phyloP scores from a whole-genome alignment of 2,329 filamentous ascomycete genomes.

The Pseudogymnoascus sp. region DNA sequence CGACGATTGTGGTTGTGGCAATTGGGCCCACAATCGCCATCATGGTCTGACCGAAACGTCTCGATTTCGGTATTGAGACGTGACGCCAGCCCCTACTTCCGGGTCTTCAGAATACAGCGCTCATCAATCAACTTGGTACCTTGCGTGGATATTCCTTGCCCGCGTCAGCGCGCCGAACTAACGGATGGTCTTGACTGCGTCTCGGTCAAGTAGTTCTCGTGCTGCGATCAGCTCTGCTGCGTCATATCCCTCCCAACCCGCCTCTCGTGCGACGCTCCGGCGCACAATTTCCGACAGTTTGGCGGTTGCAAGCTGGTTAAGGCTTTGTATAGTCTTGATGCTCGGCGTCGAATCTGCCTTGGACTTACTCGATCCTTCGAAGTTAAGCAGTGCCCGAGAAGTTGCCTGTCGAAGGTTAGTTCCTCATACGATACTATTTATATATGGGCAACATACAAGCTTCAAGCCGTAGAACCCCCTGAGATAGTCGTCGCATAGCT shows the following conservation, averaged over 20 bases:
- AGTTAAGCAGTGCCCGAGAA: conserved; percentile 10
- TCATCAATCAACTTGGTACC: conserved; percentile 13
- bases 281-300: conserved; percentile 73
- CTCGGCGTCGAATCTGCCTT: conserved; percentile 38
- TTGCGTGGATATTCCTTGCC: conserved; percentile 14
- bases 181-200: conserved; percentile 21
- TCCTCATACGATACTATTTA: background rate
- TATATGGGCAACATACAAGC: conserved; percentile 42
- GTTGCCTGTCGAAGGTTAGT: conserved; percentile 27
- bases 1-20: background rate
- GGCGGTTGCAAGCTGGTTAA: conserved; percentile 63
- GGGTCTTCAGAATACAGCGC: conserved; percentile 4
- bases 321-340: conserved; percentile 50
- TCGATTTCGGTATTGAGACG: background rate
- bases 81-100: conserved; percentile 4
- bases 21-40: background rate
- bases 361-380: conserved; percentile 7
- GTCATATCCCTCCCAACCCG: conserved; percentile 65
- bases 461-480: conserved; percentile 90
- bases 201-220: conserved; percentile 37
- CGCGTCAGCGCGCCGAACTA: conserved; percentile 11
- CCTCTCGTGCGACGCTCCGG: conserved; percentile 49
- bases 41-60: conserved; percentile 3
- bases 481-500: conserved; percentile 87
- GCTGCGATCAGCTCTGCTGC: conserved; percentile 64